phyloP scores from a whole-genome alignment of 176 grass and related monocot species.

The Themeda triandra region DNA sequence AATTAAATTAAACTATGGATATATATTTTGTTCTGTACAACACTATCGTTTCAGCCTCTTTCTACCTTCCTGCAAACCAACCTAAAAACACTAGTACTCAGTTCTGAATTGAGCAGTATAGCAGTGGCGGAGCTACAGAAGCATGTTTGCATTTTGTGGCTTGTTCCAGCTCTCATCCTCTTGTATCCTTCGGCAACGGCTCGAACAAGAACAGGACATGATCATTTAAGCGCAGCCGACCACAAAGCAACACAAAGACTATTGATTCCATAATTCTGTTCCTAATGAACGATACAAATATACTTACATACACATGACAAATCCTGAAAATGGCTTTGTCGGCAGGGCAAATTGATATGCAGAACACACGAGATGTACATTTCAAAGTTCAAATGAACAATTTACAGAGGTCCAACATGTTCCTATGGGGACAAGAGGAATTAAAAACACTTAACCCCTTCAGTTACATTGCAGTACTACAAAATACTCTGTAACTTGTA shows the following conservation, averaged over 20 bases:
- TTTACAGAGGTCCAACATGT: constrained; percentile 26
- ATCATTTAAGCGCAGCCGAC: not conserved
- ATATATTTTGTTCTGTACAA: not conserved
- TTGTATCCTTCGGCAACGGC: not conserved
- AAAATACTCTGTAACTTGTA: constrained; percentile 2
- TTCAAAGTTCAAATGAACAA: constrained; percentile 6
- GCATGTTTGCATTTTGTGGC: not conserved
- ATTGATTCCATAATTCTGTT: no score
- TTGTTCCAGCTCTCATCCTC: not conserved
- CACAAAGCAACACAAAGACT: no score
- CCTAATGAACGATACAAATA: no score
- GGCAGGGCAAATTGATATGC: not conserved
- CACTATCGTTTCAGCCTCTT: not conserved
- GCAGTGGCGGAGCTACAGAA: not conserved
- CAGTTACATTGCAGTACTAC: constrained; percentile 14
- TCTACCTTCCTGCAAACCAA: not conserved
- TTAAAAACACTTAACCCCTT: constrained; percentile 38
- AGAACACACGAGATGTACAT: constrained; percentile 1
- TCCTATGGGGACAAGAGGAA: constrained; percentile 36
- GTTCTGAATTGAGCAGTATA: not conserved
- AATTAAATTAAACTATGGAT: not conserved
- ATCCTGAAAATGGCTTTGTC: constrained; percentile 19
- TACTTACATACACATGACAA: not conserved
- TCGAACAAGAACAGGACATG: not conserved
- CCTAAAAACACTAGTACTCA: not conserved